Conservation (phyloP, 257 asterid species). For the Lycium barbarum region DNA sequence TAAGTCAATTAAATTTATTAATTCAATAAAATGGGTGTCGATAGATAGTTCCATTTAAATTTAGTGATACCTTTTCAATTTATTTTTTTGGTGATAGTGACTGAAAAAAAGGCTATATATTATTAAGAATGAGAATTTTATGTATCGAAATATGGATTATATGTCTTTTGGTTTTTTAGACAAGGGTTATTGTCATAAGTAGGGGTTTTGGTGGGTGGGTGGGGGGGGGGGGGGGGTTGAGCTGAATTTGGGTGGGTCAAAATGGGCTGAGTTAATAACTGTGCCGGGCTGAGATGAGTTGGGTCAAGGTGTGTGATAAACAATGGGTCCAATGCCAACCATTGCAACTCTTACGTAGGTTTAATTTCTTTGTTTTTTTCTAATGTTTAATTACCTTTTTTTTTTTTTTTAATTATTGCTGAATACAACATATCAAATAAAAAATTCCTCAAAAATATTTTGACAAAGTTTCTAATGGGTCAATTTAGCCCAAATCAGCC, state of each 20-base stretch:
- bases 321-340: neutral
- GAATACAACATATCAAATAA: neutral
- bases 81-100: slow-evolving; percentile 3
- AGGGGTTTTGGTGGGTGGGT: too few species aligned
- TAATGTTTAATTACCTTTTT: neutral
- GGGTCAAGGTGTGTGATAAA: neutral
- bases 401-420: too few species aligned
- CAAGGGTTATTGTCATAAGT: neutral
- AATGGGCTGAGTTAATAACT: neutral
- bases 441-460: too few species aligned
- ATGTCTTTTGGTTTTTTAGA: neutral
- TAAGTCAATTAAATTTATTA: neutral
- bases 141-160: neutral
- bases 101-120: neutral
- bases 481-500: neutral
- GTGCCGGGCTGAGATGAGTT: neutral
- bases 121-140: neutral
- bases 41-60: neutral
- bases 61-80: neutral
- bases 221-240: neutral
- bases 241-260: neutral
- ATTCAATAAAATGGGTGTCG: neutral
- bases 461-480: neutral
- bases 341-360: neutral
- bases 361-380: neutral